Evolutionary conservation across 768 basidiomycete species (phyloP).

Genomic region (Russula earlei): DNA sequence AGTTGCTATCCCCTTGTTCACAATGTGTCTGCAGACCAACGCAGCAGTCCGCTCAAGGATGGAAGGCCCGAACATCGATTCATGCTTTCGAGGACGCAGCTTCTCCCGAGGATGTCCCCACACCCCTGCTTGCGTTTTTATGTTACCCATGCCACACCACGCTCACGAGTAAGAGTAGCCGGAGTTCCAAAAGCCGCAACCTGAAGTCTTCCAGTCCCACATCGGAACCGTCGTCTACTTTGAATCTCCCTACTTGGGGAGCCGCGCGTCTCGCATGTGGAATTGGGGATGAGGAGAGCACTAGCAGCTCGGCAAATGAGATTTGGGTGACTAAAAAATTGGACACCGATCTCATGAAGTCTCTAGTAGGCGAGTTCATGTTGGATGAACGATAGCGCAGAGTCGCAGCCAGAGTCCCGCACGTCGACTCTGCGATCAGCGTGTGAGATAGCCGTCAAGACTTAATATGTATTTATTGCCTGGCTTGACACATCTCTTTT

Average conservation of each 20-base stretch:
- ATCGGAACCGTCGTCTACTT: not conserved
- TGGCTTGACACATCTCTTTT: too few relatives aligned
- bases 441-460: too few relatives aligned
- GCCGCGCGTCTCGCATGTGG: not conserved
- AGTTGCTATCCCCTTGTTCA: not conserved
- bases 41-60: slow-evolving; percentile 55
- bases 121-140: slow-evolving; percentile 32
- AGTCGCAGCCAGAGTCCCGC: too few relatives aligned
- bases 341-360: slow-evolving; percentile 31
- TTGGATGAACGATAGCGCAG: slow-evolving; percentile 22
- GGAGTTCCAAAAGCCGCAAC: slow-evolving; percentile 26
- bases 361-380: slow-evolving; percentile 32
- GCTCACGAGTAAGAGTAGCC: slow-evolving; percentile 47
- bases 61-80: slow-evolving; percentile 70
- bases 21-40: slow-evolving; percentile 38
- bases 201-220: not conserved
- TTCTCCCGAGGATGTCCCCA: not conserved
- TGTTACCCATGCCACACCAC: slow-evolving; percentile 59
- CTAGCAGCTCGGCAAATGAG: slow-evolving; percentile 19
- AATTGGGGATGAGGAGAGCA: not conserved
- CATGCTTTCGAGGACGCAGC: slow-evolving; percentile 37
- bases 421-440: too few relatives aligned
- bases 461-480: too few relatives aligned
- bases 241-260: slow-evolving; percentile 22
- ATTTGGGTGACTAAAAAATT: slow-evolving; percentile 27